Evolutionary conservation across 225 moss, liverwort and hornwort genomes (phyloP), one percentile per base, ranked within the genome.

Genomic region (Marchantia polymorpha): DNA sequence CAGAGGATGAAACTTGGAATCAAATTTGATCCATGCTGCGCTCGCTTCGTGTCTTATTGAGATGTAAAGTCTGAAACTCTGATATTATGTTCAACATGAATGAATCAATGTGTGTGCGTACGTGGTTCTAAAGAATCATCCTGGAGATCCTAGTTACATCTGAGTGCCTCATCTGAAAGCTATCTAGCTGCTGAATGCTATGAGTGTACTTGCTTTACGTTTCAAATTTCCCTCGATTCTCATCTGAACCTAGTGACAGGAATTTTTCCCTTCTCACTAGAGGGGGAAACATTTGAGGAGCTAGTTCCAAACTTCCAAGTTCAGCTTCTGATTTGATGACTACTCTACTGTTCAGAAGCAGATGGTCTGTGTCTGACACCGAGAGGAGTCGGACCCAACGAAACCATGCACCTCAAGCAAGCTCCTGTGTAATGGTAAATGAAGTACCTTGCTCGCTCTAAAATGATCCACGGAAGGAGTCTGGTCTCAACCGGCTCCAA

Each of bases 401-500:
- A 27, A 58, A 22, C 59, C 58, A 39, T 39, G 39, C 39, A 73
- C 25, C 26, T 55, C 73, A 25, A 26, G 31, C 58, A 59, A 74
- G 19, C 75, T 59, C 17, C 75, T 31, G 8, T 75, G 10, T 14
- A 29, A 74, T 54, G 6, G 29, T 59, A 31, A 59, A 13, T 30
- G 15, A 39, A 53, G 51, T 29, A 52, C 59, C 27, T 39, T 46
- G 22, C 54, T 25, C 26, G 15, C 8, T 72, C 72, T 72, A n/a
- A 72, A 23, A 14, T 23, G 50, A 53, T 7, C 53, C 11, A 52
- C 1, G 20, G 11, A 73, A 53, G 23, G 51, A 27, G 53, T 54
- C 53, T 2, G 61, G n/a, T 63, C 61, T 72, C 71, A 79, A 79
- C 79, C 69, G 64, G 91, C 88, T 84, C 92, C 91, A 65, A 92